Base-by-base conservation (phyloP, 2,329 filamentous ascomycete genomes). In the Aspergillus terreus region DNA sequence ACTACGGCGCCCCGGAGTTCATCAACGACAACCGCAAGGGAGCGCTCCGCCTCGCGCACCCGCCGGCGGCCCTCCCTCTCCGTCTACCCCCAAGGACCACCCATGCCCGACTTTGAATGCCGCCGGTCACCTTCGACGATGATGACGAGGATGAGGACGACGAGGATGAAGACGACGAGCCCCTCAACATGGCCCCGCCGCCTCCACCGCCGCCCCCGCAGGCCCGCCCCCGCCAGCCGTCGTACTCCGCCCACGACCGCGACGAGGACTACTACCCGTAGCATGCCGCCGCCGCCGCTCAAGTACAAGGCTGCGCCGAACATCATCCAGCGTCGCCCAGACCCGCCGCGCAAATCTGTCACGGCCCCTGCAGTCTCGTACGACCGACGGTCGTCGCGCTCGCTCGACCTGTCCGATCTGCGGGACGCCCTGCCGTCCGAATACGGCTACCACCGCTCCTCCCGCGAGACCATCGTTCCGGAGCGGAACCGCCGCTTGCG, bases 241-340 rank as follows among this genome's bases (percentile, higher is more conserved):
- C 63, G 50, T 63, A 62, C 43, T 58, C 57, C 30, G 51, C 52
- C 11, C 63, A 61, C 44, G 63, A 66, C 10, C 64, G 60, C 14
- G 71, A 71, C 41, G 72, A 76, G 50, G 73, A 75, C 44, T 73
- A 63, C 47, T 71, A 73, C 53, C 53, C 68, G 61, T 47, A 74
- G 75, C 5, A 23, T 23, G 70, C 72, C 71, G 42, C 73, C 71
- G 5, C 72, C 73, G n/a, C 65, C 66, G 4, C 49, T 60, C 17
- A 71, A 65, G 49, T 48, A 55, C 33, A 67, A 60, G 46, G 52
- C 60, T 27, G 49, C 58, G 30, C 63, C 63, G 6, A 66, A 71
- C 25, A 66, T 73, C 27, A 71, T 72, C 50, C 69, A 71, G 51
- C 68, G 62, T 45, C 67, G 63, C 17, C 66, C 68, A 1, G 63